Percentiles rank a stretch among this genome's conserved stretches.
These are phyloP conservation scores for Nephromyces sp. DNA, from an alignment of 169 alveolate species.

Conservation along the genomic window DNA sequence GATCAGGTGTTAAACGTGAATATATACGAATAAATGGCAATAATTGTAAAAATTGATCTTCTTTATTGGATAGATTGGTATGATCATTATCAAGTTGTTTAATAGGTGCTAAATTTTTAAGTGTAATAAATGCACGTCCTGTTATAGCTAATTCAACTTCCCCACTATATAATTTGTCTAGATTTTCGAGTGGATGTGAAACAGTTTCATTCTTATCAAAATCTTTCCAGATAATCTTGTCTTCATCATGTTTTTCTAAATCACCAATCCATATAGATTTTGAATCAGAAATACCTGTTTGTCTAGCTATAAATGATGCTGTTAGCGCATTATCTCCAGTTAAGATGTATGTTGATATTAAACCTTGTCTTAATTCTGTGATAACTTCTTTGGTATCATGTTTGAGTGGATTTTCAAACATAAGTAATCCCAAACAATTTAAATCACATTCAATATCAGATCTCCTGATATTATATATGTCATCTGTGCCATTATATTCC, in stretches of 20 bases:
- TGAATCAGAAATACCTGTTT: slow-evolving; percentile 8
- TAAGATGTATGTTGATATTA: slow-evolving; percentile 19
- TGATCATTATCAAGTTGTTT: no score
- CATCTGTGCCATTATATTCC: not conserved
- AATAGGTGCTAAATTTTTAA: no score
- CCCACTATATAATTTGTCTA: no score
- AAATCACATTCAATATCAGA: slow-evolving; percentile 2
- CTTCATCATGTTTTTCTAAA: no score
- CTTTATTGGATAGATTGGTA: no score
- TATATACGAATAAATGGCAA: no score
- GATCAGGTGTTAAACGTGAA: no score
- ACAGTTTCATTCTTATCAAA: no score
- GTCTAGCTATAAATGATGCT: slow-evolving; percentile 3
- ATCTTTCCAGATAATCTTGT: no score
- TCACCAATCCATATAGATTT: not conserved
- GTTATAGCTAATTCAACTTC: slow-evolving; percentile 15
- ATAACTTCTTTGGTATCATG: slow-evolving; percentile 25
- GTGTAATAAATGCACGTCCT: not conserved
- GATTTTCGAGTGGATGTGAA: no score
- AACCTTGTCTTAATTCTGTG: slow-evolving; percentile 3
- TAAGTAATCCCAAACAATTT: slow-evolving; percentile 16
- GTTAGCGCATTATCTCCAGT: slow-evolving; percentile 30
- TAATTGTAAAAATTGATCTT: no score
- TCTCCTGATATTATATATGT: no score
- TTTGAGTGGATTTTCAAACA: slow-evolving; percentile 25